A percentile compares a stretch with the other conserved stretches of the same genome.
Evolutionary conservation across 305 asterid species (phyloP).

Genomic region (Fraxinus platypoda): DNA sequence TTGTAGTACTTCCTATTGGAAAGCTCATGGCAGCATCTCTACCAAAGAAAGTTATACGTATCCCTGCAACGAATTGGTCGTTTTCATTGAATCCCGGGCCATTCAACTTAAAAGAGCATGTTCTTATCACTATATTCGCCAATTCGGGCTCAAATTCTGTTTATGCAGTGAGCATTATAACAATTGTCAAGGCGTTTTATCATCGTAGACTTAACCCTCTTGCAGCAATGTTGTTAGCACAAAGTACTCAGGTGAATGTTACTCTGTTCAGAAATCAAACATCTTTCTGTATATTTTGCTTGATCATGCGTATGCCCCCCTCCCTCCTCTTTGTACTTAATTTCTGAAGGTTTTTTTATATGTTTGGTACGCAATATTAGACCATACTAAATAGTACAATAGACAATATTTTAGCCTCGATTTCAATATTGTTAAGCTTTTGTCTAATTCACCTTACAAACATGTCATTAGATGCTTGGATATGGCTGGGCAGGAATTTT

Average conservation of each 20-base stretch:
- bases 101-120: conserved; percentile 68
- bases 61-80: conserved; percentile 54
- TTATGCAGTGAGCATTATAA: conserved; percentile 49
- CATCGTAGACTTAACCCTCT: conserved; percentile 44
- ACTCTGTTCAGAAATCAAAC: neutral
- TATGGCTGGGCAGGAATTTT: conserved; percentile 78
- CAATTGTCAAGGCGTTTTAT: conserved; percentile 59
- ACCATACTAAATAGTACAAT: neutral
- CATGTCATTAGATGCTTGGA: conserved; percentile 49
- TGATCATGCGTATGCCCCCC: neutral
- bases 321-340: neutral
- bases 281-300: neutral
- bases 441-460: neutral
- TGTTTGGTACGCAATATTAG: neutral
- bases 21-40: conserved; percentile 64
- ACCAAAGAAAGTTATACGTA: conserved; percentile 28
- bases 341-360: neutral
- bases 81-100: conserved; percentile 69
- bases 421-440: neutral
- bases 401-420: neutral
- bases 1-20: conserved; percentile 59
- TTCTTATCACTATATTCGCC: conserved; percentile 66
- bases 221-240: conserved; percentile 54
- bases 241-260: conserved; percentile 48
- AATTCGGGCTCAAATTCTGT: conserved; percentile 49